phyloP scores from a whole-genome alignment of 768 basidiomycete genomes.

The Naganishia friedmannii region DNA sequence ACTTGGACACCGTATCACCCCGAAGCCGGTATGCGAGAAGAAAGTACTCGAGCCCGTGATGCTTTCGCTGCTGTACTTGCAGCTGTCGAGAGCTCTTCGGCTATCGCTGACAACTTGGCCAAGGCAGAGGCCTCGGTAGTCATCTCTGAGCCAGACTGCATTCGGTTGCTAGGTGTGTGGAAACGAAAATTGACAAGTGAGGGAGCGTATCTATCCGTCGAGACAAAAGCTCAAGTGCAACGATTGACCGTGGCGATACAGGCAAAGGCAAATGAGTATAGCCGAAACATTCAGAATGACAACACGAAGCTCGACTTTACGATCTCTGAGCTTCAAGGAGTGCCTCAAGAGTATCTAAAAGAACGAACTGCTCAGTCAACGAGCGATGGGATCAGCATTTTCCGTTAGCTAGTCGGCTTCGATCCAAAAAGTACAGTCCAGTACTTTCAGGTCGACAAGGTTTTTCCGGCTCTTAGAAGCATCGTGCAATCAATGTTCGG shows the following conservation, averaged over 20 bases:
- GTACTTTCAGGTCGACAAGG: not conserved
- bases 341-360: not conserved
- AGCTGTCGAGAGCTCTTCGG: not conserved
- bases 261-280: not conserved
- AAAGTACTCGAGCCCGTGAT: not conserved
- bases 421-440: not conserved
- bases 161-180: not conserved
- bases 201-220: not conserved
- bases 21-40: not conserved
- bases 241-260: not conserved
- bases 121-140: not conserved
- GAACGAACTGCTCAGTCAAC: not conserved
- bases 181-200: not conserved
- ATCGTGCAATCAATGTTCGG: not conserved
- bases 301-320: not conserved
- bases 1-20: not conserved
- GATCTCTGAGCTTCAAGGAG: not conserved
- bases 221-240: not conserved
- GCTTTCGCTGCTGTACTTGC: not conserved
- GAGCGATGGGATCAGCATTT: not conserved
- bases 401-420: not conserved
- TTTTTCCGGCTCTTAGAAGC: not conserved
- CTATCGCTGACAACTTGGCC: not conserved
- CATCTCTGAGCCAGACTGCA: not conserved
- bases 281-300: not conserved